Percentiles rank a stretch among this genome's conserved stretches.
Conservation (phyloP, 2,329 filamentous ascomycete species). For the Xylaria digitata region DNA sequence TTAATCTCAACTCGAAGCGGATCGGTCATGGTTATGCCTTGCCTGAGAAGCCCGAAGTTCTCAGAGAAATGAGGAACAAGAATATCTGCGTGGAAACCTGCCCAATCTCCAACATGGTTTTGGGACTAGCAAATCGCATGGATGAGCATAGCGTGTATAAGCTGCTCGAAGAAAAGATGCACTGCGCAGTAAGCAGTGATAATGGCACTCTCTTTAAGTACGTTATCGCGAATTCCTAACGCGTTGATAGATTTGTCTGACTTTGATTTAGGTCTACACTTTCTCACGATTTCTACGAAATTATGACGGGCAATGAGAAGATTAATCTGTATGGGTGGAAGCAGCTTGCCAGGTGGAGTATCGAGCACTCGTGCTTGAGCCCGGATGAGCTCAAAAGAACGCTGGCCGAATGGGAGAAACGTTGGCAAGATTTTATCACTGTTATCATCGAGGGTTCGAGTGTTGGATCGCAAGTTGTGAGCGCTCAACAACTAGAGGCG, state of each 20-base stretch:
- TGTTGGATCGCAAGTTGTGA: not conserved
- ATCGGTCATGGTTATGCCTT: conserved; percentile 81
- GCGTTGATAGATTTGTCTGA: conserved; percentile 19
- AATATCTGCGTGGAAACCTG: conserved; percentile 79
- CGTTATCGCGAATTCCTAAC: not conserved
- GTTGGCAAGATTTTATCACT: conserved; percentile 69
- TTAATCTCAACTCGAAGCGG: conserved; percentile 73
- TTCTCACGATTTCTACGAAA: conserved; percentile 82
- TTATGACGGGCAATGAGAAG: conserved; percentile 73
- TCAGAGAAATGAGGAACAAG: conserved; percentile 71
- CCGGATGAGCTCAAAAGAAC: conserved; percentile 54
- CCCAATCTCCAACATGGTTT: conserved; percentile 80
- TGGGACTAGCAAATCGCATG: conserved; percentile 74
- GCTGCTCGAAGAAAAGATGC: conserved; percentile 76
- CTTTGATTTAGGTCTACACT: conserved; percentile 68
- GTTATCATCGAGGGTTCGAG: conserved; percentile 12
- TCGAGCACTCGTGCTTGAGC: conserved; percentile 68
- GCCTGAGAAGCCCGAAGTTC: conserved; percentile 72
- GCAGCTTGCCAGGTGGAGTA: conserved; percentile 72
- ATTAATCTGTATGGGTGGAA: conserved; percentile 79
- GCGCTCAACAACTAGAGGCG: conserved; percentile 9
- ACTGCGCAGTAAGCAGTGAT: conserved; percentile 79
- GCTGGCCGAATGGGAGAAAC: conserved; percentile 59
- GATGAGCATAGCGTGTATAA: conserved; percentile 75
- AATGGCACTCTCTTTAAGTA: conserved; percentile 79